A percentile compares a stretch with the other conserved stretches of the same genome.
Evolutionary conservation across 768 basidiomycete genomes (phyloP).

Genomic region (Xerocomellus dryophilus): DNA sequence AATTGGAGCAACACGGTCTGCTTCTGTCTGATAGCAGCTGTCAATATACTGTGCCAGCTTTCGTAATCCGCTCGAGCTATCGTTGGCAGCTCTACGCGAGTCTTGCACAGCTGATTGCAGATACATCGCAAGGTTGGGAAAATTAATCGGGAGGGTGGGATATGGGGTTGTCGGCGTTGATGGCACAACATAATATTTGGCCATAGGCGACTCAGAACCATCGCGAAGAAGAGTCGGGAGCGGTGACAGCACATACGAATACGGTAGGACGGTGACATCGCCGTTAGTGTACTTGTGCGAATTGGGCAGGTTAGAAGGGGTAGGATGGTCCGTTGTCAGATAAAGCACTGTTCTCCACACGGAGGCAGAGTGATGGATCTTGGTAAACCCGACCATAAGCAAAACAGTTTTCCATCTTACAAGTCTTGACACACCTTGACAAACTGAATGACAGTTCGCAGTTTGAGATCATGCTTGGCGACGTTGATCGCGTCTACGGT

Average conservation of each 20-base stretch:
- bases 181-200: slow-evolving; percentile 72
- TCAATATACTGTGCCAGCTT: slow-evolving; percentile 71
- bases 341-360: slow-evolving; percentile 77
- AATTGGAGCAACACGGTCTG: slow-evolving; percentile 17
- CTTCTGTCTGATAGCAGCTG: slow-evolving; percentile 57
- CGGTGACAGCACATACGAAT: slow-evolving; percentile 61
- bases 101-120: slow-evolving; percentile 68
- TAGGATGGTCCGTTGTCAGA: slow-evolving; percentile 70
- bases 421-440: slow-evolving; percentile 52
- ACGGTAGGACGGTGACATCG: slow-evolving; percentile 68
- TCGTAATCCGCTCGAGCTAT: slow-evolving; percentile 58
- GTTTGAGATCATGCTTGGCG: slow-evolving; percentile 51
- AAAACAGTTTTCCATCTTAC: neutral
- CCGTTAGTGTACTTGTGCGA: slow-evolving; percentile 49
- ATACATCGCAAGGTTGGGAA: slow-evolving; percentile 75
- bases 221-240: slow-evolving; percentile 63
- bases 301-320: slow-evolving; percentile 45
- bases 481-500: slow-evolving; percentile 63
- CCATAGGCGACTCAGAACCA: slow-evolving; percentile 56
- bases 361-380: slow-evolving; percentile 57
- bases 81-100: slow-evolving; percentile 58
- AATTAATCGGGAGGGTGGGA: slow-evolving; percentile 69
- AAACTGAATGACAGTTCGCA: slow-evolving; percentile 78
- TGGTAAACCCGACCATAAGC: slow-evolving; percentile 4
- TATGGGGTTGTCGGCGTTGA: slow-evolving; percentile 55